Evolutionary conservation across 2,329 filamentous ascomycete genomes (phyloP).

Genomic region (Trichoderma lentiforme): DNA sequence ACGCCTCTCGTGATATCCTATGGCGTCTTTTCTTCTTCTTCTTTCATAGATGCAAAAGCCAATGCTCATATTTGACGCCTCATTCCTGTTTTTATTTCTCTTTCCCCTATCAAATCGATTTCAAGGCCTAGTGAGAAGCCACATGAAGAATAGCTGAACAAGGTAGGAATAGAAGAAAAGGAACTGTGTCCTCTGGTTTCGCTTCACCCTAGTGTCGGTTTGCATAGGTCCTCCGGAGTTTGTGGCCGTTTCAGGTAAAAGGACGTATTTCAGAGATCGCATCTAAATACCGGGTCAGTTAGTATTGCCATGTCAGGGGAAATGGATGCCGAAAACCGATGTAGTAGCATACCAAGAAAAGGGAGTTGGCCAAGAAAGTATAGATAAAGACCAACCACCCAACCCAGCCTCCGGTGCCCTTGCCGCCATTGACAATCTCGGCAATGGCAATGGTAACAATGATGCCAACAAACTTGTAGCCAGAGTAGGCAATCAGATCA

Average conservation of each 20-base stretch:
- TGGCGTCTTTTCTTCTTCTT: neutral
- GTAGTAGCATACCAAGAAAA: conserved; percentile 72
- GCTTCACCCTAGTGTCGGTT: conserved; percentile 76
- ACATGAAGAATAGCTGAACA: conserved; percentile 94
- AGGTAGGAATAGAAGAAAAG: conserved; percentile 92
- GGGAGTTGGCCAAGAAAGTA: conserved; percentile 88
- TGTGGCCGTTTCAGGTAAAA: conserved; percentile 76
- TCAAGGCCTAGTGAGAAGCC: conserved; percentile 56
- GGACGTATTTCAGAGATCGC: conserved; percentile 90
- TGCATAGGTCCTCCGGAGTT: conserved; percentile 63
- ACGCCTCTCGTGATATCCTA: neutral
- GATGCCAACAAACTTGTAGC: conserved; percentile 98
- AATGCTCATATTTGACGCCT: neutral
- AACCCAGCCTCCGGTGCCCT: conserved; percentile 81
- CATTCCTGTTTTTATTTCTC: neutral
- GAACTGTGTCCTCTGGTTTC: conserved; percentile 85
- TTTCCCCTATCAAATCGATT: neutral
- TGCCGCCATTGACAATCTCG: conserved; percentile 72
- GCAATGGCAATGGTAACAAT: conserved; percentile 82
- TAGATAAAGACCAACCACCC: conserved; percentile 89
- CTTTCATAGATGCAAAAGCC: neutral
- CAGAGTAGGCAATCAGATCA: conserved; percentile 91
- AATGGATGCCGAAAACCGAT: neutral
- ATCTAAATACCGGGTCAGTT: conserved; percentile 53
- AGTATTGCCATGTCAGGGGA: neutral